Evolutionary conservation across 2,329 filamentous ascomycete species (phyloP).

Genomic region (Exophiala spinifera): DNA sequence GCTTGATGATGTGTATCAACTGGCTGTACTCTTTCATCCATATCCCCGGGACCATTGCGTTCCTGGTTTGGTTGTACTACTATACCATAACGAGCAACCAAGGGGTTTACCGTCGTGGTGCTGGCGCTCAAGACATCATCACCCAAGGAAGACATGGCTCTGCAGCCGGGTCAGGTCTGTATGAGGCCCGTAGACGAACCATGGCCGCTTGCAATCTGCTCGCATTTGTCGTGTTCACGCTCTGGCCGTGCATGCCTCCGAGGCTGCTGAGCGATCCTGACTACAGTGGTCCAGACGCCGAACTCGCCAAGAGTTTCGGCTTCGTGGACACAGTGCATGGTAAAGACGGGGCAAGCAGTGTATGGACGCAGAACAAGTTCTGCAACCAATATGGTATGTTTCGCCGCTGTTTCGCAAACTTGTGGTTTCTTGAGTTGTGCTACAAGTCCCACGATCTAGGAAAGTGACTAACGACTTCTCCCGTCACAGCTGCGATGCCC

Average conservation of each 20-base stretch:
- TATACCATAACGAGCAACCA: conserved; percentile 63
- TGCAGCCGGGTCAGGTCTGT: conserved; percentile 51
- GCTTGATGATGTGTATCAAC: conserved; percentile 66
- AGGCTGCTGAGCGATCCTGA: conserved; percentile 53
- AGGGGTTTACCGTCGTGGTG: conserved; percentile 39
- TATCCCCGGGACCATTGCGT: conserved; percentile 72
- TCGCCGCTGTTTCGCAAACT: no score
- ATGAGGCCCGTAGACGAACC: conserved; percentile 54
- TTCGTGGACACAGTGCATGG: conserved; percentile 61
- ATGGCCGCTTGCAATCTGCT: conserved; percentile 59
- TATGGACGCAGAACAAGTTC: conserved; percentile 70
- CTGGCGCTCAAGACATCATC: conserved; percentile 32
- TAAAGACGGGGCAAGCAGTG: conserved; percentile 58
- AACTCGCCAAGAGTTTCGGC: conserved; percentile 58
- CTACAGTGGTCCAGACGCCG: conserved; percentile 55
- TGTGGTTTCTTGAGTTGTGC: no score
- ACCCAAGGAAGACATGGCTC: conserved; percentile 37
- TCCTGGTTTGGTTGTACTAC: conserved; percentile 65
- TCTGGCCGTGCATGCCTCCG: conserved; percentile 62
- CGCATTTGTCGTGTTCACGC: conserved; percentile 57
- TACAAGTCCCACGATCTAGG: no score
- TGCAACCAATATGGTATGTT: conserved; percentile 69
- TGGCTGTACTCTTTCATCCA: conserved; percentile 74
- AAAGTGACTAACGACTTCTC: neutral
- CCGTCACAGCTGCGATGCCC: conserved; percentile 63